Base-by-base conservation (phyloP, 257 asterid genomes). In the Ajuga chamaepitys region DNA sequence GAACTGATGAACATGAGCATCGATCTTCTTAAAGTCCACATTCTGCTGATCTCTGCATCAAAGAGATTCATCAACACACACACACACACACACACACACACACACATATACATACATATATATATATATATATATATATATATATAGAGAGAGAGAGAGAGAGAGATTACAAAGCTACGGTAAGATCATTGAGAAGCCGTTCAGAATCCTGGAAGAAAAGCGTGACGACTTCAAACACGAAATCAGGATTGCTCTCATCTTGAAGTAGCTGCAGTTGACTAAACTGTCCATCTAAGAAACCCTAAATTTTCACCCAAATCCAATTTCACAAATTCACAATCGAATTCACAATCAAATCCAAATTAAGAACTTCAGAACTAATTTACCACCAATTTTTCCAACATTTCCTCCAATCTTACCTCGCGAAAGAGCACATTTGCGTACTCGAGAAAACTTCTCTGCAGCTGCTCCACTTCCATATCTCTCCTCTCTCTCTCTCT, bases 171-270 rank as follows among this genome's bases (percentile, higher is more conserved):
- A 89, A 35, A 66, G 89, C 78, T 5, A 40, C 57, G 18, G 85
- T 52, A 63, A 86, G 93, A 72, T 86, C 91, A 85, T 86, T 80
- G 74, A 89, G 82, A 67, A 89, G 86, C 55, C 84, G 86, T 46
- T 87, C 85, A 52, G 95, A 81, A 78, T 86, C 97, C 70, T 85
- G 84, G 78, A 87, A 89, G 82, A 86, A 89, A 9, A 89, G 95
- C 34, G 94, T 72, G 18, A 85, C 88, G 16, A 89, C 95, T 76
- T 89, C 95, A 59, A 75, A 46, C 16, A 89, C 97, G 68, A 89
- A 89, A 7, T 78, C 85, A 35, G 95, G 97, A 67, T 83, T 89
- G 75, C 77, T 85, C 75, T 87, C 97, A 81, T 89, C 97, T 80
- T 86, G 94, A 66, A 89, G 87, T 66, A 75, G 71, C 69, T 87